phyloP scores from a whole-genome alignment of 768 basidiomycete genomes.

The Lentinula edodes region DNA sequence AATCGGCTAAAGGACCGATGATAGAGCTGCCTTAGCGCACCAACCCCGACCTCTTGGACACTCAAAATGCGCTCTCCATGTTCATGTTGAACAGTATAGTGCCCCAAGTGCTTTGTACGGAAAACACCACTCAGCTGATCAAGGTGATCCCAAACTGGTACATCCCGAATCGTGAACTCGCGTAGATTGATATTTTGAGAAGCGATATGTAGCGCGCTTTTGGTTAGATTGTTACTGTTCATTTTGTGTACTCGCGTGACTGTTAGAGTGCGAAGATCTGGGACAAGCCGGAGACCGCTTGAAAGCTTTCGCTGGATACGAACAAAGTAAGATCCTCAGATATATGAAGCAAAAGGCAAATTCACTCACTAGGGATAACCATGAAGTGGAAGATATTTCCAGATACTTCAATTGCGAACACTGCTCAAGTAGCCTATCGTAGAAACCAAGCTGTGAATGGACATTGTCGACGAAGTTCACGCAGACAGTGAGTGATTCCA shows the following conservation, averaged over 20 bases:
- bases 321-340: neutral
- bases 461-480: slow-evolving; percentile 14
- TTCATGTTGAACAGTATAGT: slow-evolving; percentile 1
- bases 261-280: slow-evolving; percentile 8
- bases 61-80: neutral
- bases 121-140: slow-evolving; percentile 13
- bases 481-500: slow-evolving; percentile 11
- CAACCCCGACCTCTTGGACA: neutral
- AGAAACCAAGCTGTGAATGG: slow-evolving; percentile 7
- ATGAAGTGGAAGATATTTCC: slow-evolving; percentile 12
- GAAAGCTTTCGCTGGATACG: slow-evolving; percentile 11
- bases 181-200: slow-evolving; percentile 10
- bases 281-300: slow-evolving; percentile 9
- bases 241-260: slow-evolving; percentile 13
- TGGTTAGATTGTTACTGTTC: slow-evolving; percentile 2
- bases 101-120: slow-evolving; percentile 7
- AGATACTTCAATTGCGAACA: slow-evolving; percentile 11
- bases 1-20: neutral
- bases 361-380: slow-evolving; percentile 10
- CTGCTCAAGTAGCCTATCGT: slow-evolving; percentile 8
- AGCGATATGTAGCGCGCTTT: slow-evolving; percentile 11
- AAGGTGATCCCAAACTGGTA: slow-evolving; percentile 13
- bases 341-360: neutral
- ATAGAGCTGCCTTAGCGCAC: neutral
- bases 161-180: slow-evolving; percentile 12